These are phyloP conservation scores for Elsinoe perseae DNA, from an alignment of 2,329 filamentous ascomycete genomes.

Conservation along the genomic window DNA sequence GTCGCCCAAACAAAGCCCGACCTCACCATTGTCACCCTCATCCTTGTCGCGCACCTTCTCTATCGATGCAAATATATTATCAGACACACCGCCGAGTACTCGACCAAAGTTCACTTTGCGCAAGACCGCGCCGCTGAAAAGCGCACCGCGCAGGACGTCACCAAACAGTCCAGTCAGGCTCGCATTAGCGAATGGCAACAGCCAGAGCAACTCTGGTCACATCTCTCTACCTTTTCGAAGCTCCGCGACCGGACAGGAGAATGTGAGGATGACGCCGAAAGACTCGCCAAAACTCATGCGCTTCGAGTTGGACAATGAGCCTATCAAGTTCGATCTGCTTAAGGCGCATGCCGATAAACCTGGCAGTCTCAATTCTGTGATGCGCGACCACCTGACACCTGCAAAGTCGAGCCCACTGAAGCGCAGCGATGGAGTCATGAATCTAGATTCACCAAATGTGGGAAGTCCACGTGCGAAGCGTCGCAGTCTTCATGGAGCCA, in stretches of 20 bases:
- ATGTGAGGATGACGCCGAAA: constrained; percentile 25
- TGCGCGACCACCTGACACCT: constrained; percentile 43
- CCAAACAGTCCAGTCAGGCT: constrained; percentile 64
- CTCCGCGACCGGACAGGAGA: constrained; percentile 30
- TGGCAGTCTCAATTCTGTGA: constrained; percentile 30
- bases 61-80: constrained; percentile 18
- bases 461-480: constrained; percentile 87
- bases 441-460: constrained; percentile 66
- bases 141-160: constrained; percentile 58
- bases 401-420: constrained; percentile 76
- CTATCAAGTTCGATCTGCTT: constrained; percentile 43
- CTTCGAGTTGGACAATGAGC: constrained; percentile 36
- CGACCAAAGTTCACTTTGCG: constrained; percentile 41
- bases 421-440: constrained; percentile 84
- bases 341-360: constrained; percentile 42
- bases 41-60: constrained; percentile 28
- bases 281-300: constrained; percentile 24
- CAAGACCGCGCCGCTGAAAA: constrained; percentile 43
- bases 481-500: constrained; percentile 72
- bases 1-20: constrained; percentile 43
- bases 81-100: constrained; percentile 35
- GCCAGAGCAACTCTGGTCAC: constrained; percentile 59
- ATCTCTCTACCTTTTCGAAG: constrained; percentile 10
- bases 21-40: constrained; percentile 33
- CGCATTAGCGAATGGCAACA: constrained; percentile 60